These are phyloP conservation scores for Umbellularia californica DNA, from an alignment of 164 flowering plant species.

Conservation along the genomic window DNA sequence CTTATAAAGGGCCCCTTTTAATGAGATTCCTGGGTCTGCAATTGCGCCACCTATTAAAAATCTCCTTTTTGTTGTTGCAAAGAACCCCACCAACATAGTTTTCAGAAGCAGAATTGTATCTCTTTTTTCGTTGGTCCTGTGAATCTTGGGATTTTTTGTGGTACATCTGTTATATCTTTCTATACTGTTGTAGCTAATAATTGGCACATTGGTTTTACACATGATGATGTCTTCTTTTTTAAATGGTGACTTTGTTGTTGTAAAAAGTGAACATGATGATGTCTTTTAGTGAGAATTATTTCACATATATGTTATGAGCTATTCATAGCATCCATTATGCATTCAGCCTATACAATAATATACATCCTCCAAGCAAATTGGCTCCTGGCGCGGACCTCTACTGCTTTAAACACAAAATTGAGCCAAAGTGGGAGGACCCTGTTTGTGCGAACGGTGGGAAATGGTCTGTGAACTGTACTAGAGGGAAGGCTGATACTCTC, in stretches of 20 bases:
- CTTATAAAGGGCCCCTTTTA: no score
- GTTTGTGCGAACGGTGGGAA: slow-evolving; percentile 93
- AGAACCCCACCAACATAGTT: no score
- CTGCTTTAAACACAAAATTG: slow-evolving; percentile 80
- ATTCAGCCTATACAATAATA: slow-evolving; percentile 79
- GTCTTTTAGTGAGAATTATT: no score
- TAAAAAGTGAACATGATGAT: not conserved
- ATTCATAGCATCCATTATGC: slow-evolving; percentile 4
- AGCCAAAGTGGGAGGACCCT: slow-evolving; percentile 99
- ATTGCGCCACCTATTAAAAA: no score
- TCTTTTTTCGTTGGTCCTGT: not conserved
- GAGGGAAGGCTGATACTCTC: slow-evolving; percentile 64
- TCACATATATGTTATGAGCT: not conserved
- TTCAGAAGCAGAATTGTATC: no score
- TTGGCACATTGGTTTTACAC: not conserved
- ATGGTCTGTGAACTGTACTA: slow-evolving; percentile 58
- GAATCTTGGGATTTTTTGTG: not conserved
- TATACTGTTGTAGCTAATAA: not conserved
- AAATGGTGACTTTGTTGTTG: no score
- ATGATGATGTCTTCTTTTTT: not conserved
- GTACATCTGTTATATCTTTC: not conserved
- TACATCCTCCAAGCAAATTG: slow-evolving; percentile 83
- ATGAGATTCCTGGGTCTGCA: no score
- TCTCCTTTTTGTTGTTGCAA: no score
- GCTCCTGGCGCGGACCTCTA: slow-evolving; percentile 64